Conservation (phyloP, 306 rosid species). For the Luffa aegyptiaca region DNA sequence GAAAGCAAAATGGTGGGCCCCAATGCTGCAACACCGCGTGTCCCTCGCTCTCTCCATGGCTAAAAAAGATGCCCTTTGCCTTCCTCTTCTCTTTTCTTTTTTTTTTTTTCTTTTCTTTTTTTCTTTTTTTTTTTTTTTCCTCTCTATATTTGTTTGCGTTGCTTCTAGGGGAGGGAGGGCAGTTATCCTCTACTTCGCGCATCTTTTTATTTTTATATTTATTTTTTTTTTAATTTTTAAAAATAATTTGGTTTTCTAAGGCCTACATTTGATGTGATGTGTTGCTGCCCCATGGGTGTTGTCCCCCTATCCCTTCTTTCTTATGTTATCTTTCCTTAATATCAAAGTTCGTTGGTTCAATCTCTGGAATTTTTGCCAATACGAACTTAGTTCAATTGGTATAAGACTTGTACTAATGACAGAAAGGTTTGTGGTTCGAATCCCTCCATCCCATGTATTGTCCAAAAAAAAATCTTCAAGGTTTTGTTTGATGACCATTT, state of each 20-base stretch:
- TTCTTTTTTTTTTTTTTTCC: background rate
- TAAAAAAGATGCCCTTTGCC: constrained; percentile 6
- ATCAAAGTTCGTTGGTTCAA: too few relatives aligned
- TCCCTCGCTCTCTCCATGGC: background rate
- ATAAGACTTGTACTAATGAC: too few relatives aligned
- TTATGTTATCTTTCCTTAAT: background rate
- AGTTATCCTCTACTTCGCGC: constrained; percentile 11
- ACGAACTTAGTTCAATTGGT: too few relatives aligned
- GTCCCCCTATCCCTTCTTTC: background rate
- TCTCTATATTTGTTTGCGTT: background rate
- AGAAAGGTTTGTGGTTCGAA: too few relatives aligned
- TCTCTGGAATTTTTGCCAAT: too few relatives aligned
- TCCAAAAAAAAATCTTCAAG: too few relatives aligned
- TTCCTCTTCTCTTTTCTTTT: too few relatives aligned
- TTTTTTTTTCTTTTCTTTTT: too few relatives aligned
- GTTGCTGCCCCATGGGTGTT: constrained; percentile 6
- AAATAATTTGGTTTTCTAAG: background rate
- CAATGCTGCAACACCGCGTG: constrained; percentile 11
- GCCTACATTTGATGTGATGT: constrained; percentile 4
- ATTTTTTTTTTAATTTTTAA: background rate
- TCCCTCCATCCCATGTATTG: too few relatives aligned
- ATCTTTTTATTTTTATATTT: background rate
- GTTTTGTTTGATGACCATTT: too few relatives aligned
- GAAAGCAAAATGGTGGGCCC: constrained; percentile 16
- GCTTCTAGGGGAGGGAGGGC: background rate